Conservation (phyloP, 805 yeast species). For the Candida manassasensis region DNA sequence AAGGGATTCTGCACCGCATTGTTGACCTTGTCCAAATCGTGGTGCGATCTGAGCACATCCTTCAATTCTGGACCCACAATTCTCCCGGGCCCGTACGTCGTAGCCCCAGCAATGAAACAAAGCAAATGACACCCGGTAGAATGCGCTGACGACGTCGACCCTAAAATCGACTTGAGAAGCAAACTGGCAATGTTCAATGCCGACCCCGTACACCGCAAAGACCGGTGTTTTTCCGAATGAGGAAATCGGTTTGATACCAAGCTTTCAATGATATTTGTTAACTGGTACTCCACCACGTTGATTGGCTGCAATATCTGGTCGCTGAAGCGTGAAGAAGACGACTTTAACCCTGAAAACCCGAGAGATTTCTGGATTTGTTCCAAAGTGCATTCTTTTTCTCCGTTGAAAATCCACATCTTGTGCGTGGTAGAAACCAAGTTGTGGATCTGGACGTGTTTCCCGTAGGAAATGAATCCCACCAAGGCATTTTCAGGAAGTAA, state of each 20-base stretch:
- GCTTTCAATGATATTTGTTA: slow-evolving; percentile 45
- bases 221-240: slow-evolving; percentile 38
- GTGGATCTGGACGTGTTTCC: slow-evolving; percentile 55
- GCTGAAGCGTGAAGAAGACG: slow-evolving; percentile 10
- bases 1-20: slow-evolving; percentile 21
- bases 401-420: slow-evolving; percentile 48
- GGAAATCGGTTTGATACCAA: slow-evolving; percentile 49
- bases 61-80: slow-evolving; percentile 53
- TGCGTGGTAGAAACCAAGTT: slow-evolving; percentile 37
- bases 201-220: slow-evolving; percentile 53
- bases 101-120: slow-evolving; percentile 58
- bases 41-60: slow-evolving; percentile 64
- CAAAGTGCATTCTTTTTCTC: slow-evolving; percentile 45
- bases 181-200: slow-evolving; percentile 48
- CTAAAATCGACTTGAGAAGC: slow-evolving; percentile 34
- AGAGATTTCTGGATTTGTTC: slow-evolving; percentile 44
- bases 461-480: slow-evolving; percentile 56
- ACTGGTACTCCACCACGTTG: slow-evolving; percentile 45
- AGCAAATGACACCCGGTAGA: slow-evolving; percentile 51
- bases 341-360: slow-evolving; percentile 32
- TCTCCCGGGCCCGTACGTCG: slow-evolving; percentile 61
- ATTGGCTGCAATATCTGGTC: slow-evolving; percentile 44
- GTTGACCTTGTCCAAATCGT: slow-evolving; percentile 46
- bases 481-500: slow-evolving; percentile 52
- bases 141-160: slow-evolving; percentile 26